Evolutionary conservation across 2,329 filamentous ascomycete species (phyloP).

Genomic region (Periconia sp.): DNA sequence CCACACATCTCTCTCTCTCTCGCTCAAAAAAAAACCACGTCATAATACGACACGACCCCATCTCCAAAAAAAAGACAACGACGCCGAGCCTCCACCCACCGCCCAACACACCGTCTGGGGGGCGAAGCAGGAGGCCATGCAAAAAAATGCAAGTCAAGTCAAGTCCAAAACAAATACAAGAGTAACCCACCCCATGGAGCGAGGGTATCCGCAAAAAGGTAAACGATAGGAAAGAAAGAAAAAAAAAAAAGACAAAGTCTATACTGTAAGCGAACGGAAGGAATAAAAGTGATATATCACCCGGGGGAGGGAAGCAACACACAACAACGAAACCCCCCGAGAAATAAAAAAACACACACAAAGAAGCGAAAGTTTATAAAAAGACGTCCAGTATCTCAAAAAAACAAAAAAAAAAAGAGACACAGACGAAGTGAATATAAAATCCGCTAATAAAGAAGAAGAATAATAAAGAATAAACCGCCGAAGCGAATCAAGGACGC

Average conservation of each 20-base stretch:
- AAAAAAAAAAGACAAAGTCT: neutral
- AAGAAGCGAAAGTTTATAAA: slow-evolving; percentile 4
- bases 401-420: too few species aligned
- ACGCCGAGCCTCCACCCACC: too few species aligned
- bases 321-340: neutral
- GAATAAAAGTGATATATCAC: neutral
- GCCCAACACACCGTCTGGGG: too few species aligned
- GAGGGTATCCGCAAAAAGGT: slow-evolving; percentile 1
- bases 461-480: neutral
- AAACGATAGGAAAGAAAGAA: slow-evolving; percentile 1
- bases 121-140: too few species aligned
- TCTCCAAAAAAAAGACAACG: too few species aligned
- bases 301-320: neutral
- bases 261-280: neutral
- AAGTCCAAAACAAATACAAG: too few species aligned
- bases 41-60: too few species aligned
- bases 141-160: too few species aligned
- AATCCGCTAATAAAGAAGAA: neutral
- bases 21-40: too few species aligned
- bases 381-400: too few species aligned
- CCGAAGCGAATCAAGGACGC: slow-evolving; percentile 1
- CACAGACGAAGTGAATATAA: neutral
- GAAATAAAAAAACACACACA: neutral
- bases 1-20: too few species aligned
- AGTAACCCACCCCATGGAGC: neutral